Evolutionary conservation across 2,329 filamentous ascomycete genomes (phyloP).

Genomic region (Fusarium sp.): DNA sequence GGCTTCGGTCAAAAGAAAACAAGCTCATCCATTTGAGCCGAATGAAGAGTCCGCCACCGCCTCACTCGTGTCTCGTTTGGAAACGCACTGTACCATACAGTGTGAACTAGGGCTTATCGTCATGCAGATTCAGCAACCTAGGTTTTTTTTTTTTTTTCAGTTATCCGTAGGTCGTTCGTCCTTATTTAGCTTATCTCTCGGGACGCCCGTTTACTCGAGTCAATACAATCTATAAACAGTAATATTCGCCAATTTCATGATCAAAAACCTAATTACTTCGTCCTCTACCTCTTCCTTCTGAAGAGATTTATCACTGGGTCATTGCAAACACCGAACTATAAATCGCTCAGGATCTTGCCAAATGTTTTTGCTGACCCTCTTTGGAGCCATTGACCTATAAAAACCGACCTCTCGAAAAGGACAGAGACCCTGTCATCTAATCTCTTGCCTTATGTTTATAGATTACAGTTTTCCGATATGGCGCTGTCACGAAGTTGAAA

Average conservation of each 20-base stretch:
- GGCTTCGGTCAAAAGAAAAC: conserved; percentile 5
- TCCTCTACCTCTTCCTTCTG: not conserved
- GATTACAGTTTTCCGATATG: conserved; percentile 18
- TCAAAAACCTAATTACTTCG: not conserved
- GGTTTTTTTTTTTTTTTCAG: conserved; percentile 3
- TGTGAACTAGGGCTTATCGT: conserved; percentile 19
- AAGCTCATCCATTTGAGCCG: conserved; percentile 39
- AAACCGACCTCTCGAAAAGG: conserved; percentile 3
- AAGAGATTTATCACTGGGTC: not conserved
- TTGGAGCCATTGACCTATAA: conserved; percentile 38
- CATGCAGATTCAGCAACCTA: conserved; percentile 27
- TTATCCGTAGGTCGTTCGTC: conserved; percentile 14
- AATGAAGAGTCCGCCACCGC: conserved; percentile 39
- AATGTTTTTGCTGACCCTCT: conserved; percentile 30
- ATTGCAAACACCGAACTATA: conserved; percentile 8
- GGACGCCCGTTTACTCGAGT: conserved; percentile 28
- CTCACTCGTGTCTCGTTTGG: conserved; percentile 29
- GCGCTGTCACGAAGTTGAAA: conserved; percentile 12
- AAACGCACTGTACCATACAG: conserved; percentile 30
- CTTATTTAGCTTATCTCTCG: conserved; percentile 34
- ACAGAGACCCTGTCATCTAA: conserved; percentile 16
- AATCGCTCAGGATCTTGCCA: conserved; percentile 28
- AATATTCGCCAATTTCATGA: not conserved
- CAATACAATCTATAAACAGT: conserved; percentile 9
- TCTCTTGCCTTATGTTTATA: conserved; percentile 24